These are phyloP conservation scores for Cutaneotrichosporon sp. DNA, from an alignment of 1,284 basidiomycete species.

Conservation along the genomic window DNA sequence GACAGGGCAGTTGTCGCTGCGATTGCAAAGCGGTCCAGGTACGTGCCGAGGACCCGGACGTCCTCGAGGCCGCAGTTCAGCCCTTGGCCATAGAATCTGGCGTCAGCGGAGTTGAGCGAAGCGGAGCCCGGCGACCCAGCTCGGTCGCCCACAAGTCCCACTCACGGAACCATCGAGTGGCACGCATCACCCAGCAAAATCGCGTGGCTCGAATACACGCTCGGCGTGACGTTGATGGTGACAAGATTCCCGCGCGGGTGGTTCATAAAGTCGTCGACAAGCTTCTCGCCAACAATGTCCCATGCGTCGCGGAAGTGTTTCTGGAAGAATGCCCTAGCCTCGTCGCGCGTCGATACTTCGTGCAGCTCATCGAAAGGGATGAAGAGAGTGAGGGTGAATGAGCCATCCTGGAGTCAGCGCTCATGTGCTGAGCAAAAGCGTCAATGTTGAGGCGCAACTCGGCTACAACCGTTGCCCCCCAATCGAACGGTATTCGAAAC, in stretches of 20 bases:
- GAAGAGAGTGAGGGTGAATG: conserved; percentile 71
- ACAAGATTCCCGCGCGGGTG: conserved; percentile 87
- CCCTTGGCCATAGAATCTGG: conserved; percentile 95
- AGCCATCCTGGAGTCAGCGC: conserved; percentile 43
- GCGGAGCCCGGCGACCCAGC: not conserved
- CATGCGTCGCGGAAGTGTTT: conserved; percentile 83
- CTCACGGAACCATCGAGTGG: conserved; percentile 77
- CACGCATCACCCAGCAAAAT: conserved; percentile 90
- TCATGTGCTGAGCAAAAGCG: too few relatives aligned
- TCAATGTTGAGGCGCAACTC: too few relatives aligned
- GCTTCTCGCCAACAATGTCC: conserved; percentile 70
- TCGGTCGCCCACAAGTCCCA: not conserved
- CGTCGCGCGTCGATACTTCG: conserved; percentile 58
- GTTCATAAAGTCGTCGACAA: conserved; percentile 69
- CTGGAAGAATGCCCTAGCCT: conserved; percentile 71
- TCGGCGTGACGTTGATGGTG: conserved; percentile 82
- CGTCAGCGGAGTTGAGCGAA: not conserved
- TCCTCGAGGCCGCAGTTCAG: conserved; percentile 97
- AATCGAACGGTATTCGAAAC: too few relatives aligned
- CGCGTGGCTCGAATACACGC: conserved; percentile 82
- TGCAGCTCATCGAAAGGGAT: conserved; percentile 76
- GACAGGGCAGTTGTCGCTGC: conserved; percentile 45
- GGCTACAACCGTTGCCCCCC: too few relatives aligned
- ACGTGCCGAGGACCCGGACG: conserved; percentile 76
- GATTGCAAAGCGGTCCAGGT: conserved; percentile 67